Percentiles rank a stretch among this genome's conserved stretches.
Evolutionary conservation across 306 rosid species (phyloP).

Genomic region (Quillaja saponaria): DNA sequence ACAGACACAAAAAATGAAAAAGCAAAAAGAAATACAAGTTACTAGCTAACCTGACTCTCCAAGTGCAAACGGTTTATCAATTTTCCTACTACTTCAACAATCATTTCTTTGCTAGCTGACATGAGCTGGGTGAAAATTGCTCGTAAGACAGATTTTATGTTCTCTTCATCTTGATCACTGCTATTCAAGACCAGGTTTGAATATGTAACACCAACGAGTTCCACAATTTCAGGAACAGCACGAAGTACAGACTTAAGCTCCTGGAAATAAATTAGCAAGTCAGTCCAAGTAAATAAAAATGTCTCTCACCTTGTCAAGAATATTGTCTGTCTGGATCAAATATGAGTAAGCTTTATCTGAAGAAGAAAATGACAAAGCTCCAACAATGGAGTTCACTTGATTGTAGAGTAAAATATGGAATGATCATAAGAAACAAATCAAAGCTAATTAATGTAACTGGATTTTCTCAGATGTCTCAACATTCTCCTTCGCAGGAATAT

Average conservation of each 20-base stretch:
- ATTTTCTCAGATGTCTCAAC: too few species aligned
- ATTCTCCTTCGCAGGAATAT: too few species aligned
- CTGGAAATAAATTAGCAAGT: slow-evolving; percentile 44
- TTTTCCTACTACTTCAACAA: slow-evolving; percentile 50
- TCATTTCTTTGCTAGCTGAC: slow-evolving; percentile 64
- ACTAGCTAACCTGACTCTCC: slow-evolving; percentile 65
- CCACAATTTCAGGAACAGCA: slow-evolving; percentile 72
- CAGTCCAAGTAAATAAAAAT: slow-evolving; percentile 17
- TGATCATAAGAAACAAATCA: too few species aligned
- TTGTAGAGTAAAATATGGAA: too few species aligned
- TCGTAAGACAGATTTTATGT: slow-evolving; percentile 55
- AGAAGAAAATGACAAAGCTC: not conserved
- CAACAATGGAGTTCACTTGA: not conserved
- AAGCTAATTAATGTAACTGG: too few species aligned
- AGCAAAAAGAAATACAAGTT: not conserved
- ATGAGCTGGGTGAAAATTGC: slow-evolving; percentile 72
- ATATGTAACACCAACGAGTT: slow-evolving; percentile 63
- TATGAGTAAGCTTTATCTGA: slow-evolving; percentile 20
- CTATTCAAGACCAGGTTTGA: slow-evolving; percentile 47
- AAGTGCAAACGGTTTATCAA: slow-evolving; percentile 60
- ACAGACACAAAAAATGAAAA: too few species aligned
- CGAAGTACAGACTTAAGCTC: slow-evolving; percentile 78
- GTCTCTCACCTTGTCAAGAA: not conserved
- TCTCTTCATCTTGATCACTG: slow-evolving; percentile 54
- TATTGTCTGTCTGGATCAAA: not conserved